A percentile compares a stretch with the other conserved stretches of the same genome.
These are phyloP conservation scores for Fusarium praegraminearum DNA, from an alignment of 2,329 filamentous ascomycete species.

Conservation along the genomic window DNA sequence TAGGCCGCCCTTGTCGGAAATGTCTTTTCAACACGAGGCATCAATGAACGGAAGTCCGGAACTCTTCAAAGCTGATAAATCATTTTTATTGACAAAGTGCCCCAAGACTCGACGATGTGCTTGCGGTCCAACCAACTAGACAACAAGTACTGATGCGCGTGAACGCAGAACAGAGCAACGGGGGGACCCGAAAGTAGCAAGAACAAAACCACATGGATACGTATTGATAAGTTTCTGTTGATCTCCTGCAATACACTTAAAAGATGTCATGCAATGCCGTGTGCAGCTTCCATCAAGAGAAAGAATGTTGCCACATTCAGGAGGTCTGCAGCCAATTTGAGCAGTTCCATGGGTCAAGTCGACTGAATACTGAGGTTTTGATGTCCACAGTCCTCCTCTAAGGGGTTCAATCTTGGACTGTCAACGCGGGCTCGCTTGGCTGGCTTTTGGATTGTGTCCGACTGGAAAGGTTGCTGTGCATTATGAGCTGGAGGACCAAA, in stretches of 20 bases:
- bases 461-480: conserved; percentile 23
- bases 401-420: conserved; percentile 53
- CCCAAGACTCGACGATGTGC: not conserved
- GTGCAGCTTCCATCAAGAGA: not conserved
- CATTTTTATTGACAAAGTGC: conserved; percentile 3
- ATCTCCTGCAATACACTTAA: not conserved
- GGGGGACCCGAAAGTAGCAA: conserved; percentile 2
- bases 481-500: conserved; percentile 20
- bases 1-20: conserved; percentile 1
- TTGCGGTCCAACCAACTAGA: not conserved
- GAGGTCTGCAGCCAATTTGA: not conserved
- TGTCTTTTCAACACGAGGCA: not conserved
- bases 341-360: conserved; percentile 37
- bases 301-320: not conserved
- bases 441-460: conserved; percentile 50
- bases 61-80: conserved; percentile 8
- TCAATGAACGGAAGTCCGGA: conserved; percentile 12
- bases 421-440: conserved; percentile 60
- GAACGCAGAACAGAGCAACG: not conserved
- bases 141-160: not conserved
- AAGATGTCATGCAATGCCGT: not conserved
- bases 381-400: conserved; percentile 63
- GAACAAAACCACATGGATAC: conserved; percentile 2
- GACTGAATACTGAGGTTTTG: conserved; percentile 48
- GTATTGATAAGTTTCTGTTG: not conserved